A percentile compares a stretch with the other conserved stretches of the same genome.
These are phyloP conservation scores for Bipolaris cookei DNA, from an alignment of 2,329 filamentous ascomycete species.

Conservation along the genomic window DNA sequence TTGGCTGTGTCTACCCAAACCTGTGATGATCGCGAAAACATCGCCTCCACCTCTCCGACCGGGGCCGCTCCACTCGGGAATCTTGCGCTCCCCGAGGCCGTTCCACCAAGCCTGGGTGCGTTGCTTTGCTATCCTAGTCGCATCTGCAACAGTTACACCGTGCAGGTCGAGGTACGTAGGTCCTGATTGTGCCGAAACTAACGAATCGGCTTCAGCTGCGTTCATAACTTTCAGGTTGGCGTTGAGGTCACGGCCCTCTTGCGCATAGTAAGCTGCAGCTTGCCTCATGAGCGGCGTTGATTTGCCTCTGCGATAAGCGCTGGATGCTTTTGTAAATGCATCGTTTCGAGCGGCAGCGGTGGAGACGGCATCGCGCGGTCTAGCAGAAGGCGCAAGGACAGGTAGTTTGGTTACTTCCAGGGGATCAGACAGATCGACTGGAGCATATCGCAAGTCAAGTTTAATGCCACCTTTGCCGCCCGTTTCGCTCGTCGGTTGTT, in stretches of 20 bases:
- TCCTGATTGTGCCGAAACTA: slow-evolving; percentile 75
- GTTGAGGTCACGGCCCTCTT: slow-evolving; percentile 70
- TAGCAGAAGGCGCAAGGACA: slow-evolving; percentile 36
- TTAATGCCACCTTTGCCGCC: slow-evolving; percentile 51
- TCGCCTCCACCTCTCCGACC: slow-evolving; percentile 53
- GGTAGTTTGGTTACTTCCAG: slow-evolving; percentile 38
- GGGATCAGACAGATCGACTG: slow-evolving; percentile 47
- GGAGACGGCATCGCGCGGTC: slow-evolving; percentile 49
- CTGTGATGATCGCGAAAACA: slow-evolving; percentile 79
- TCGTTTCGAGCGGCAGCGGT: slow-evolving; percentile 56
- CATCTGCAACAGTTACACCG: slow-evolving; percentile 80
- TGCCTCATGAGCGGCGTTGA: slow-evolving; percentile 74
- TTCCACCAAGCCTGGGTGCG: slow-evolving; percentile 79
- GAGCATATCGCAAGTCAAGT: slow-evolving; percentile 57
- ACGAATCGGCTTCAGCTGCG: slow-evolving; percentile 71
- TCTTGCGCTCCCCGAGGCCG: slow-evolving; percentile 68
- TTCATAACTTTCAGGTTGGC: slow-evolving; percentile 64
- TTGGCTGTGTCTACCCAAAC: slow-evolving; percentile 77
- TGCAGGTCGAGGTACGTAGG: slow-evolving; percentile 76
- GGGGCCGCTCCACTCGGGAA: slow-evolving; percentile 51
- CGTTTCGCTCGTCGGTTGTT: slow-evolving; percentile 40
- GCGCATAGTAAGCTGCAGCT: slow-evolving; percentile 78
- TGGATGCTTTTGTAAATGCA: slow-evolving; percentile 64
- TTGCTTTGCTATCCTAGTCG: slow-evolving; percentile 75
- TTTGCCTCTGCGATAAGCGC: slow-evolving; percentile 65